These are phyloP conservation scores for Lactuca saligna DNA, from an alignment of 129 eudicot species.

Conservation along the genomic window DNA sequence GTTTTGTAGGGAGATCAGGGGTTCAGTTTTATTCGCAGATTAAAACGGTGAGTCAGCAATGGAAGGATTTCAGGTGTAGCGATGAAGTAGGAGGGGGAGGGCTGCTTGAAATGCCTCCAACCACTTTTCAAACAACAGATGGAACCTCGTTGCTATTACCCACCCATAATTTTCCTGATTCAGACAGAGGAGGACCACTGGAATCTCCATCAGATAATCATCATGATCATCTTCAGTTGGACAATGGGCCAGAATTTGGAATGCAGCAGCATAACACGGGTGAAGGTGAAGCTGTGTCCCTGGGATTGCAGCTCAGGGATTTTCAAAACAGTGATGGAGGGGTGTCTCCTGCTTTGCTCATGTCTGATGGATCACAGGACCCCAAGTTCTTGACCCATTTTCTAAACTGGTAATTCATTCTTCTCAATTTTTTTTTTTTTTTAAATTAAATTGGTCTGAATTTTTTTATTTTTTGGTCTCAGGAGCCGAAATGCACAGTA, in stretches of 20 bases:
- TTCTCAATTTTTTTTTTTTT: neutral
- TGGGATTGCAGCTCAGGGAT: constrained; percentile 47
- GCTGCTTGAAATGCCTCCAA: constrained; percentile 42
- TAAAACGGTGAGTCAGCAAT: constrained; percentile 90
- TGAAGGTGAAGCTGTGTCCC: constrained; percentile 36
- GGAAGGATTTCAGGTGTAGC: constrained; percentile 58
- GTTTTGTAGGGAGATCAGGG: constrained; percentile 77
- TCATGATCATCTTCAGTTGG: constrained; percentile 39
- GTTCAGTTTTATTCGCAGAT: constrained; percentile 81
- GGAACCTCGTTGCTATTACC: constrained; percentile 37
- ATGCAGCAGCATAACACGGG: constrained; percentile 23
- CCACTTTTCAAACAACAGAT: constrained; percentile 34
- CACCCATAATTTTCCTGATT: constrained; percentile 31
- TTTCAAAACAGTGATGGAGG: constrained; percentile 66
- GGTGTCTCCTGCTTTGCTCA: constrained; percentile 73
- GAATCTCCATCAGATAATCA: constrained; percentile 49
- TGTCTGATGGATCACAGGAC: constrained; percentile 42
- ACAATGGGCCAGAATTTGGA: constrained; percentile 42
- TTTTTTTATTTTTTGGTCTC: neutral
- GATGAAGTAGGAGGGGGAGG: constrained; percentile 19
- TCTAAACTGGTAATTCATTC: constrained; percentile 31
- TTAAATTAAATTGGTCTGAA: neutral
- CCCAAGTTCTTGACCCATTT: constrained; percentile 45
- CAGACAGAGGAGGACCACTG: constrained; percentile 26
- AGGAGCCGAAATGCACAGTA: constrained; percentile 39